Base-by-base conservation (phyloP, 768 basidiomycete genomes). In the Rhodotorula sphaerocarpa region DNA sequence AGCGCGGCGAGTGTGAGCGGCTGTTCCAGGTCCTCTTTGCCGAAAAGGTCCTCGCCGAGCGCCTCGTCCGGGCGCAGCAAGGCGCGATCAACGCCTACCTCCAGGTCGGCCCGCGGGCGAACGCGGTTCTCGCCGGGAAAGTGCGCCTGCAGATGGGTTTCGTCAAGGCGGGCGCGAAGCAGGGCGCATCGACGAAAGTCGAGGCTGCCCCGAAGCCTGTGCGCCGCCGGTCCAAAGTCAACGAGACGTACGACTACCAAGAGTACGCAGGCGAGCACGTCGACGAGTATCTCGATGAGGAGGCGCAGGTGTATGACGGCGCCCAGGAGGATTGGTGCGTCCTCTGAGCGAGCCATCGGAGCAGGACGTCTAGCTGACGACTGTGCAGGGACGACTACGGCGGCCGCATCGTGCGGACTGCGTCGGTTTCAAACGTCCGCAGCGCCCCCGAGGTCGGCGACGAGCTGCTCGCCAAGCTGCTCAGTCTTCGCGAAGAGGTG, bases 1-100 rank as follows among this genome's bases (percentile, higher is more conserved):
- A 78, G 3, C 75, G 77, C 7, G 81, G 82, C 42, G 79, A 86
- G 46, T 69, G 82, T 15, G 88, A 90, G 50, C 79, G 85, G 14
- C 77, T 88, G 62, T 79, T 90, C 69, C 79, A 80, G 66, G 78
- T 79, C 30, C 78, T 89, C 20, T 65, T 80, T 27, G 76, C 77
- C 31, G 75, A 81, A 59, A 79, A 82, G 9, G 77, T 81, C 23
- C 74, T 90, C 44, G 77, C 77, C 50, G 78, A 80, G 50, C 78
- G 80, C n/a, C 75, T 79, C 36, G 75, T 75, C 25, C 79, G 78
- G 21, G 79, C 80, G 62, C 61, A 59, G 1, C 72, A 71, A 20
- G 77, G 77, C 3, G 78, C 75, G 73, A 74, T 69, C 21, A 76
- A 75, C 53, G 72, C 76, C 6, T 79, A 79, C 70, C 54, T 79